Evolutionary conservation across 768 basidiomycete genomes (phyloP), one percentile per base, ranked within the genome.

Genomic region (Leccinum broughii): DNA sequence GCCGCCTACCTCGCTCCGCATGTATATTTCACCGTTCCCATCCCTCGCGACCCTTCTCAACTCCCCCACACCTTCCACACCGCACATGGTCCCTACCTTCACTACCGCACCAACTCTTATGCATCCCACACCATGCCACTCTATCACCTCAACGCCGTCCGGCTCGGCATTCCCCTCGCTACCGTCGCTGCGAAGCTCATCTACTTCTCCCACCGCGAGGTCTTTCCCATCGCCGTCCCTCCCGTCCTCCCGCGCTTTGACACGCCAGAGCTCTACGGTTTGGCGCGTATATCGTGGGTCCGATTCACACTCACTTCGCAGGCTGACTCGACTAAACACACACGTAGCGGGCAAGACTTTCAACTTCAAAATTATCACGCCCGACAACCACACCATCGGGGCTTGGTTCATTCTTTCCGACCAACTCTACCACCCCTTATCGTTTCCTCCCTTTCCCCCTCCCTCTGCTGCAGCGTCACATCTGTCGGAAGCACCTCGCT

Each of bases 331-430:
- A 22, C 39, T 41, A 3, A 39, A 39, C 22, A 6, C 17, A 7
- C 1, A 6, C 17, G 39, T 55, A 93, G 92, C 90, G 3, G 88
- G 87, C 64, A 94, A 92, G 71, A 88, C 91, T 0, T 73, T 83
- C 53, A 92, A 95, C 66, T 70, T 94, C 52, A 76, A 83, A 57
- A 77, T 97, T 8, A 73, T 76, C 14, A 94, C 94, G 0, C 68
- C 83, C 0, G 95, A 98, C 71, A 90, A 92, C 60, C 83, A 88
- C 59, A 81, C 80, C 0, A 71, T 98, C 44, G 95, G 95, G 15
- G 89, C 93, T 20, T 95, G 93, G 93, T 92, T 92, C 72, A 76
- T 90, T 48, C 78, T 93, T 5, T 84, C 90, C 0, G 86, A 93
- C 54, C 67, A 77, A 1, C 81, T 82, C 66, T 90, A 90, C 71